Evolutionary conservation across 2,329 filamentous ascomycete genomes (phyloP).

Genomic region (Esteya vermicola): DNA sequence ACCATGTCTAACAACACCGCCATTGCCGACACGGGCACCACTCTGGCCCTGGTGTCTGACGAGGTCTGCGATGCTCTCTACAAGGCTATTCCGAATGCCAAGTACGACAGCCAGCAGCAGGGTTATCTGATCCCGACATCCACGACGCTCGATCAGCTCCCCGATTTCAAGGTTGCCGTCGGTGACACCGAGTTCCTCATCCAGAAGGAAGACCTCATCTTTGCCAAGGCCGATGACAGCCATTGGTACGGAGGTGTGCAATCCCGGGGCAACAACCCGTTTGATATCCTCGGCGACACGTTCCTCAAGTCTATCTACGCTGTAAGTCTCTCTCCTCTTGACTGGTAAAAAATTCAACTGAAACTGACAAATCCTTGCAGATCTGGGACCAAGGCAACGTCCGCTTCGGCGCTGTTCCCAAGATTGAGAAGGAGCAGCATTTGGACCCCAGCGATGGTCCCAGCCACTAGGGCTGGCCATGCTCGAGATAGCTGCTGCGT

Average conservation of each 20-base stretch:
- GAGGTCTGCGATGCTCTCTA: conserved; percentile 47
- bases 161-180: conserved; percentile 47
- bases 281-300: conserved; percentile 50
- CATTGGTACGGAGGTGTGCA: conserved; percentile 53
- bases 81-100: conserved; percentile 44
- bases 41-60: conserved; percentile 51
- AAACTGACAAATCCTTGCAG: conserved; percentile 17
- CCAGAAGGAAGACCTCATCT: conserved; percentile 48
- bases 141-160: conserved; percentile 37
- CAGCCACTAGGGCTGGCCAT: background rate
- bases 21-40: conserved; percentile 60
- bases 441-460: conserved; percentile 11
- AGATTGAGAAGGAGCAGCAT: conserved; percentile 25
- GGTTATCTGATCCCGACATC: conserved; percentile 49
- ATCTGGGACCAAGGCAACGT: conserved; percentile 49
- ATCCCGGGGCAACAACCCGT: conserved; percentile 39
- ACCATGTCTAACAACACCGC: conserved; percentile 42
- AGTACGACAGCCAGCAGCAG: conserved; percentile 39
- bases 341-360: background rate
- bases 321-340: conserved; percentile 21
- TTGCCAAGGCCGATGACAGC: conserved; percentile 37
- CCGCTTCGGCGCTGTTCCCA: conserved; percentile 45
- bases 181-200: conserved; percentile 45
- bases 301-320: conserved; percentile 53
- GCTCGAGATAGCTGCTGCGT: background rate